Conservation (phyloP, 345 rosid species). For the Salix viminalis region DNA sequence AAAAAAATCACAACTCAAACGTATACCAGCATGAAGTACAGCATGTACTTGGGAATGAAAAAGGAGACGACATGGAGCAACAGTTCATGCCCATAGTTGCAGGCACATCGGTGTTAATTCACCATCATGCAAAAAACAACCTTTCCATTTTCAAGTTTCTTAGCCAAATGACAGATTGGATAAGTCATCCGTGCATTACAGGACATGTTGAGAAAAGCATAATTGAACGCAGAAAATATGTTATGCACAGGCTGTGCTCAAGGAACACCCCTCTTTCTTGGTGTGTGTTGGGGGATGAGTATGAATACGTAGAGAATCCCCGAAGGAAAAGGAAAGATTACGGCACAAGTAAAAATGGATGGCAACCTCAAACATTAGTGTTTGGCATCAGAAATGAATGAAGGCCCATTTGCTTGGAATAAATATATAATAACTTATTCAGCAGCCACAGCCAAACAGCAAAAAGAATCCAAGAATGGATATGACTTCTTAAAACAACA, state of each 20-base stretch:
- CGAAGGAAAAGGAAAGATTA: not conserved
- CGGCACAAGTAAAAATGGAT: not conserved
- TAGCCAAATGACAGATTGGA: not conserved
- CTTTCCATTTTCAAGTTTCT: not conserved
- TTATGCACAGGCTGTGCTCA: not conserved
- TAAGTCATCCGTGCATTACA: not conserved
- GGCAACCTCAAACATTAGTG: not conserved
- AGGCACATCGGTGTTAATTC: too few relatives aligned
- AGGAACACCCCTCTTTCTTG: not conserved
- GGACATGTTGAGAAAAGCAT: not conserved
- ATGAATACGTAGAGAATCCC: not conserved
- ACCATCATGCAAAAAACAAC: not conserved
- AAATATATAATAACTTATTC: not conserved
- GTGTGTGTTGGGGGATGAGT: not conserved
- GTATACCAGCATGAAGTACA: not conserved
- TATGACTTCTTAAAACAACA: not conserved
- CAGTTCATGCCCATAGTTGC: not conserved
- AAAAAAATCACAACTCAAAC: not conserved
- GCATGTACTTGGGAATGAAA: not conserved
- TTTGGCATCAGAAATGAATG: not conserved
- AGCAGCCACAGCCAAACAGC: not conserved
- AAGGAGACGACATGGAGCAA: not conserved
- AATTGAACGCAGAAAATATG: not conserved
- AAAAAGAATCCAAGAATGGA: not conserved
- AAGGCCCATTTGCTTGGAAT: not conserved